Percentiles rank a stretch among this genome's conserved stretches.
These are phyloP conservation scores for Didymellaceae sp. DNA, from an alignment of 2,329 filamentous ascomycete genomes.

Conservation along the genomic window DNA sequence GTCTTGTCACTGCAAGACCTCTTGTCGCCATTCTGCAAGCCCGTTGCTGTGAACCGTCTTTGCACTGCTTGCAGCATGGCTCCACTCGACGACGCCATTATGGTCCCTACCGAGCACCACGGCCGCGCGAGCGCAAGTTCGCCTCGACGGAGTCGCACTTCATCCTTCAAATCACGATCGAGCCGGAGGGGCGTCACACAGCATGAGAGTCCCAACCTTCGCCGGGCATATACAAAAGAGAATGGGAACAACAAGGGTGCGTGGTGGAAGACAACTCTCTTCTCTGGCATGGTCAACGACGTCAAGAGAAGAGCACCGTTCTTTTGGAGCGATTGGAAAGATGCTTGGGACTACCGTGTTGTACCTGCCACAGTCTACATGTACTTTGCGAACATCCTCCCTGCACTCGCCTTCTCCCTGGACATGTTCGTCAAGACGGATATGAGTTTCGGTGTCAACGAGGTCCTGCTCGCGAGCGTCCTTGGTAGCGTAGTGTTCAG, in stretches of 20 bases:
- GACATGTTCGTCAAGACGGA: constrained; percentile 93
- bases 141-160: constrained; percentile 12
- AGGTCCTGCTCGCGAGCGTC: constrained; percentile 85
- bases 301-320: constrained; percentile 75
- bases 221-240: constrained; percentile 13
- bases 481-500: constrained; percentile 83
- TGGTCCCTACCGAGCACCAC: constrained; percentile 26
- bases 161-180: constrained; percentile 23
- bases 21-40: neutral
- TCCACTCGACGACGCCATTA: constrained; percentile 29
- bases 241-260: constrained; percentile 27
- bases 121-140: neutral
- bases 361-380: constrained; percentile 88
- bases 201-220: constrained; percentile 7
- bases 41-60: neutral
- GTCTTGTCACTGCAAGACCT: neutral
- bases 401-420: constrained; percentile 85
- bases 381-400: constrained; percentile 93
- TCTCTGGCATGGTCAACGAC: constrained; percentile 82
- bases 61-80: constrained; percentile 11
- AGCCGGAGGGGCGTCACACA: constrained; percentile 9
- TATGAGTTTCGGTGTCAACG: constrained; percentile 87
- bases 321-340: constrained; percentile 81
- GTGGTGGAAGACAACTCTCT: constrained; percentile 79
- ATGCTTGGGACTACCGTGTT: constrained; percentile 90